Base-by-base conservation (phyloP, 495 filamentous ascomycete species). In the Neurospora sublineolata region DNA sequence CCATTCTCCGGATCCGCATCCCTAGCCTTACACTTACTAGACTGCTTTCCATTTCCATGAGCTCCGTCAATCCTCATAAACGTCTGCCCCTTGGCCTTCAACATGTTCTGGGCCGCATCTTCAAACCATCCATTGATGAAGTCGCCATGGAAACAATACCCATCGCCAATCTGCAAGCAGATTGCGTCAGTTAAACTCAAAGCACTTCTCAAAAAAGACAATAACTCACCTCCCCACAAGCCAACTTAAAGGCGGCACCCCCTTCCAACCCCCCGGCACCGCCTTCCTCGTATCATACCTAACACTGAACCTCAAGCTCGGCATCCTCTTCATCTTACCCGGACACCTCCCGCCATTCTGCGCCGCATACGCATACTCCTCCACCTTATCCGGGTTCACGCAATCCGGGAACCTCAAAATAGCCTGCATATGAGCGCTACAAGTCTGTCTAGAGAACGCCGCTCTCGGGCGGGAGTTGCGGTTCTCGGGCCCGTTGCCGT, bases 91-190 rank as follows among this genome's bases (percentile, higher is more conserved):
- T 76, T 79, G 0, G 80, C 80, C 70, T 78, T 72, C 33, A 80
- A 69, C 76, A 82, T 73, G 20, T 44, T 78, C 75, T 77, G 74
- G n/a, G 69, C 73, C 8, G 80, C 79, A 60, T 82, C 80, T 38
- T 79, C 76, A 30, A 73, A 80, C 79, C 80, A 82, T 4, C 80
- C 79, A 42, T 80, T 82, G 69, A 82, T 77, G 41, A 80, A 80
- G 60, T 82, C 80, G 2, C 80, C 79, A 39, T 82, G 78, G 70
- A 80, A 77, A 71, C 78, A 82, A 72, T 79, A 82, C 6, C 80
- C 80, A 7, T 77, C 80, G 8, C 80, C 80, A 18, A 79, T 75
- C 79, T 82, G 9, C 41, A 44, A 44, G 18, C 18, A 20, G 27
- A 30, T 72, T 6, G 37, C 11, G 41, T 42, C 33, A 18, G 60